Evolutionary conservation across 805 yeast species (phyloP), one percentile per base, ranked within the genome.

Genomic region (Ogataea ramenticola): DNA sequence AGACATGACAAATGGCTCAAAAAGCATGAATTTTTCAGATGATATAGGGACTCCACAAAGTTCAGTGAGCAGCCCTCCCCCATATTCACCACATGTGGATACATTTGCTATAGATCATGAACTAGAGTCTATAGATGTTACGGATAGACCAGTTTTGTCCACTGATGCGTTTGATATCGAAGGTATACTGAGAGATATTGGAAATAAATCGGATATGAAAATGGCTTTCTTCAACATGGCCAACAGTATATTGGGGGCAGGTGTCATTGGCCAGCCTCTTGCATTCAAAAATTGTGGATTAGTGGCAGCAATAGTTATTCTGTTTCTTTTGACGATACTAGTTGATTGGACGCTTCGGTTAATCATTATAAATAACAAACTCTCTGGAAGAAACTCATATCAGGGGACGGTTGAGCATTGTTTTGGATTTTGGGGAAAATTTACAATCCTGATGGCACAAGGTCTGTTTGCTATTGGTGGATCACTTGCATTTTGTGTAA

Each of bases 201-300:
- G 24, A 16, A 54, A 56, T 15, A 77, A 76, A 51, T 77, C 86
- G 2, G 74, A 71, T 35, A 71, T 90, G 73, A 76, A 74, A 46
- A 84, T 84, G 87, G 97, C 97, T 5, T 89, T 90, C 57, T 86
- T 90, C 95, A 91, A 91, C 63, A 89, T 90, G 96, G 95, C 96
- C 10, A 90, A 90, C 62, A 83, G 95, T 17, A 91, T 91, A 48
- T 70, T 91, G 7, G 98, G 98, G 0, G 97, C 98, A 0, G 98
- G 98, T 8, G 86, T 91, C 43, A 87, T 91, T 29, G 96, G 97
- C 1, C 95, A 89, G 50, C 95, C 98, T 2, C 84, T 81, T 50
- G 96, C 97, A 0, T 78, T 90, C 55, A 70, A 74, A 39, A 86
- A 89, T 54, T 74, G 86, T 17, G 98, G 98, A 0, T 61, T 91